A percentile compares a stretch with the other conserved stretches of the same genome.
phyloP scores from a whole-genome alignment of 768 basidiomycete species.

The Tulasnella sp. region DNA sequence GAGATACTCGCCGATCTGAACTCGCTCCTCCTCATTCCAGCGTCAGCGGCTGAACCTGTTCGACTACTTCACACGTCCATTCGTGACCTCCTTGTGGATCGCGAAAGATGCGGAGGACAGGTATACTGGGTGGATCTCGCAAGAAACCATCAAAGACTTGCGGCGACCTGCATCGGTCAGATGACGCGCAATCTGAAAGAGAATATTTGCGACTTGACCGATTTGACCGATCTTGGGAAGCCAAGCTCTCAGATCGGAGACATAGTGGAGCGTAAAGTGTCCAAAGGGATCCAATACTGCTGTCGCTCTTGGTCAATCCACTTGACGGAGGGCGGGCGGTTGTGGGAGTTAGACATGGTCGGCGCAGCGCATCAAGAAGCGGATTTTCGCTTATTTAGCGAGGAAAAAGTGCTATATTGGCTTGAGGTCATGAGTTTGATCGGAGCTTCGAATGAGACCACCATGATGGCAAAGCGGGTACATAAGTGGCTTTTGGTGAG shows the following conservation, averaged over 20 bases:
- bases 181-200: not conserved
- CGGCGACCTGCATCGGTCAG: not conserved
- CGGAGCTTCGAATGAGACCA: not conserved
- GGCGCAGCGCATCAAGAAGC: not conserved
- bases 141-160: not conserved
- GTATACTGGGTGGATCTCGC: not conserved
- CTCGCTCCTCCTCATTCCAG: not conserved
- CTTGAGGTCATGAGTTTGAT: constrained; percentile 5
- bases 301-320: not conserved
- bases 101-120: not conserved
- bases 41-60: not conserved
- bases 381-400: not conserved
- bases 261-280: not conserved
- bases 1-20: not conserved
- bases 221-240: not conserved
- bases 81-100: not conserved
- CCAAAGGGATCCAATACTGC: not conserved
- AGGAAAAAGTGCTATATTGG: not conserved
- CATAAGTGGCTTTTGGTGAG: constrained; percentile 8
- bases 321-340: not conserved
- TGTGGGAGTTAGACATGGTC: too few species aligned
- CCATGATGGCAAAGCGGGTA: not conserved
- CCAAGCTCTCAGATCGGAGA: not conserved
- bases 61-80: not conserved
- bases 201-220: not conserved